phyloP scores from a whole-genome alignment of 2,329 filamentous ascomycete species.

The Aspergillus alliaceus region DNA sequence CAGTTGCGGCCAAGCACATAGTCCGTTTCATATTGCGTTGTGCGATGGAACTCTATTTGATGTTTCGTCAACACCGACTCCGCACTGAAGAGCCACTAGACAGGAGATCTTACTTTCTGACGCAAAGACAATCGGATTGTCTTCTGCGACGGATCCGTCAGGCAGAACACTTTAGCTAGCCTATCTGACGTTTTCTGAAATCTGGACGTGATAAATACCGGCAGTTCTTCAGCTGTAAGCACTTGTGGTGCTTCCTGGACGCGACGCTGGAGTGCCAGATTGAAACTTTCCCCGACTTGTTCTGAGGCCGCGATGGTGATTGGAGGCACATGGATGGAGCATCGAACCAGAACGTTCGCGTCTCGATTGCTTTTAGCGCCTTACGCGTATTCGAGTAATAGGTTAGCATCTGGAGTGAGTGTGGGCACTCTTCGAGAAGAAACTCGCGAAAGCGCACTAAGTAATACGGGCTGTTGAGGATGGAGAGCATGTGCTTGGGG shows the following conservation, averaged over 20 bases:
- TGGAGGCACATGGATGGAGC: constrained; percentile 54
- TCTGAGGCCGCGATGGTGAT: constrained; percentile 57
- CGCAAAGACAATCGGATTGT: constrained; percentile 76
- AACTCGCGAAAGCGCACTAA: constrained; percentile 68
- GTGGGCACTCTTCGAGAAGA: constrained; percentile 58
- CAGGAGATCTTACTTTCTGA: constrained; percentile 60
- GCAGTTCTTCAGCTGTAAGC: constrained; percentile 66
- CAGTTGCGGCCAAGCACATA: constrained; percentile 76
- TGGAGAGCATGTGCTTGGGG: constrained; percentile 61
- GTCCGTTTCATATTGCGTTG: constrained; percentile 71
- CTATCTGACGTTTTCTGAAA: constrained; percentile 71
- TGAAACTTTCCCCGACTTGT: constrained; percentile 54
- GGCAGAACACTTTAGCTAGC: constrained; percentile 73
- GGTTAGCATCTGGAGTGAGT: constrained; percentile 64
- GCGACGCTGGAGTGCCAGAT: constrained; percentile 61
- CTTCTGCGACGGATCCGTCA: constrained; percentile 72
- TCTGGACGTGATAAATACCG: constrained; percentile 69
- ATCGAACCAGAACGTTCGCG: constrained; percentile 66
- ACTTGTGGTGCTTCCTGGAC: constrained; percentile 64
- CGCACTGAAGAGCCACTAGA: no score
- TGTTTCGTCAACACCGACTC: not conserved
- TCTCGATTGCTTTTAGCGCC: constrained; percentile 68
- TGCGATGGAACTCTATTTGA: constrained; percentile 65
- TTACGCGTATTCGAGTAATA: constrained; percentile 74
- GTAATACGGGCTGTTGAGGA: constrained; percentile 64